phyloP scores from a whole-genome alignment of 2,329 filamentous ascomycete species.

The Phoma sp. region DNA sequence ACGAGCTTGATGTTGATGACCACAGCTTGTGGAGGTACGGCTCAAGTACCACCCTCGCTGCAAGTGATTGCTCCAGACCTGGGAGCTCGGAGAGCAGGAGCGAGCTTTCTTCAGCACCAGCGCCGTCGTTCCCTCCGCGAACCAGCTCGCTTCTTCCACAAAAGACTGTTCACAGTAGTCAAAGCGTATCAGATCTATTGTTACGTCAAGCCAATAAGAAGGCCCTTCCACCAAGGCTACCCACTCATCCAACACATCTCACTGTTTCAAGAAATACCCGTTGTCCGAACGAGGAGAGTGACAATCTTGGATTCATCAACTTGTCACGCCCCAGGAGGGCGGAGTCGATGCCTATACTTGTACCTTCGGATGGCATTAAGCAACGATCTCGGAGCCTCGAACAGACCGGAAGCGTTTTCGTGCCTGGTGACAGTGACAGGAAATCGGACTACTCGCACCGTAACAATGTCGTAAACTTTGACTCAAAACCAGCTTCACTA shows the following conservation, averaged over 20 bases:
- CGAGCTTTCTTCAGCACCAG: neutral
- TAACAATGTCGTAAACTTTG: neutral
- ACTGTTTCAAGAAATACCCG: neutral
- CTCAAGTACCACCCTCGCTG: neutral
- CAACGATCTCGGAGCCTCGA: neutral
- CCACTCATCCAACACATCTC: neutral
- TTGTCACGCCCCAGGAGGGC: neutral
- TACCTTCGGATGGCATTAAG: conserved; percentile 17
- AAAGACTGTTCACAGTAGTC: neutral
- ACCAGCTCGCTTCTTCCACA: neutral
- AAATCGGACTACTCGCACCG: neutral
- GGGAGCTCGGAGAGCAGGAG: neutral
- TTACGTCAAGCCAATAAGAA: neutral
- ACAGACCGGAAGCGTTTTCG: neutral
- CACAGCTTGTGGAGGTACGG: neutral
- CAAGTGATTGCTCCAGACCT: neutral
- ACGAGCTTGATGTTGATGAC: neutral
- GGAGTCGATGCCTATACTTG: conserved; percentile 5
- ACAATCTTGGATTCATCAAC: neutral
- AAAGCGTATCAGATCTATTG: neutral
- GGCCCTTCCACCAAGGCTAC: neutral
- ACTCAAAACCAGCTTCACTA: neutral
- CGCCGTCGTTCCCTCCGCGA: neutral
- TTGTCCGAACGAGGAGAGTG: neutral
- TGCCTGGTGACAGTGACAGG: neutral